Percentiles rank a stretch among this genome's conserved stretches.
Conservation (phyloP, 805 yeast species). For the Lachancea thermotolerans region DNA sequence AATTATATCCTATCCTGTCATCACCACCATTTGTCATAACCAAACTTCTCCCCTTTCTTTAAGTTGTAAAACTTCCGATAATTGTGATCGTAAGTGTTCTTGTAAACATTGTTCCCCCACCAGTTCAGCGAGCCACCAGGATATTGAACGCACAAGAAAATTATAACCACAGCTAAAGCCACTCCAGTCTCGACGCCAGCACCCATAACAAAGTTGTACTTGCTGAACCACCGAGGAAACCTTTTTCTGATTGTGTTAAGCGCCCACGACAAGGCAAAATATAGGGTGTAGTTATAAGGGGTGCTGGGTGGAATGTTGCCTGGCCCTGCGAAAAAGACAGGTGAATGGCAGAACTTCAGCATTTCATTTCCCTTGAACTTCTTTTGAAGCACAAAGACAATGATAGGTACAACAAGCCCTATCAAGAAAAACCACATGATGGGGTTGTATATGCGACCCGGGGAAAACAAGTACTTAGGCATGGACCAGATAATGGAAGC, state of each 20-base stretch:
- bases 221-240: slow-evolving; percentile 52
- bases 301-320: slow-evolving; percentile 71
- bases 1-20: too few relatives aligned
- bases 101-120: slow-evolving; percentile 56
- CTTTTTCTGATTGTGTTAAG: slow-evolving; percentile 40
- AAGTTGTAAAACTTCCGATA: slow-evolving; percentile 31
- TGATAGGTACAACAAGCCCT: slow-evolving; percentile 39
- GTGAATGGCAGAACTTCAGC: slow-evolving; percentile 43
- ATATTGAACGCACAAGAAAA: slow-evolving; percentile 47
- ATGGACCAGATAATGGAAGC: slow-evolving; percentile 49
- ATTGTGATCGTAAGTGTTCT: slow-evolving; percentile 34
- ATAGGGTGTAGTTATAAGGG: slow-evolving; percentile 57
- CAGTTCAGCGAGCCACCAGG: slow-evolving; percentile 39
- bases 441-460: slow-evolving; percentile 46
- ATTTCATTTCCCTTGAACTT: slow-evolving; percentile 26
- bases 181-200: slow-evolving; percentile 62
- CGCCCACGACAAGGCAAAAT: slow-evolving; percentile 39
- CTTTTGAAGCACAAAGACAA: slow-evolving; percentile 29
- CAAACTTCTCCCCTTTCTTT: slow-evolving; percentile 41
- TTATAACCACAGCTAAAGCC: slow-evolving; percentile 49
- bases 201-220: slow-evolving; percentile 52
- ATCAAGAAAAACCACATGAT: slow-evolving; percentile 50
- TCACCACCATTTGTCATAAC: slow-evolving; percentile 44
- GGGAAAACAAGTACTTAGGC: slow-evolving; percentile 47
- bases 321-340: slow-evolving; percentile 56